Base-by-base conservation (phyloP, 768 basidiomycete species). In the Coprinopsis sp. region DNA sequence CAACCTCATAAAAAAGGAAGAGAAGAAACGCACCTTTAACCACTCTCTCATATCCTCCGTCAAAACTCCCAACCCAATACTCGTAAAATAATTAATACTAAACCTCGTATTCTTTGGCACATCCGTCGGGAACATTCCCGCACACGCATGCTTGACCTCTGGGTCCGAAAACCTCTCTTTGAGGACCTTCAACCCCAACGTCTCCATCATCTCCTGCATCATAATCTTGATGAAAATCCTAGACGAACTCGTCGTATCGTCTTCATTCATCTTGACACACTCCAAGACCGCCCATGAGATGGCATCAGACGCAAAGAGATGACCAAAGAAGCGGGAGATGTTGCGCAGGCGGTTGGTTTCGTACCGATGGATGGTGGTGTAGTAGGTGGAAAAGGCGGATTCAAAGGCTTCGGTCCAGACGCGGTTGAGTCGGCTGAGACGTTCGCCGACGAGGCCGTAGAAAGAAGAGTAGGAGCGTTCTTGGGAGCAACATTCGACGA, bases 401-500 rank as follows among this genome's bases (percentile, higher is more conserved):
- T 99, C 93, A 62, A 90, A 87, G 53, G 74, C 77, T 34, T 93
- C 91, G 49, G 86, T 88, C 94, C 95, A 99, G 14, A 91, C 77
- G 18, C 91, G 87, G 66, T 96, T 95, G 59, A 98, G 77, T 68
- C 96, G 94, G 70, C 88, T 86, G 70, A 99, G 93, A 18, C 96
- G 87, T 64, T 99, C 96, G 45, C 92, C 92, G 52, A 96, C 76
- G 18, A 98, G 81, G 11, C 96, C 96, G 59, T 94, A 99, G 74
- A 96, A 98, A n/a, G 78, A 88, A 2, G 90, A 91, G 65, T 97
- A 99, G 1, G 95, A 93, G 12, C 96, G 87, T 64, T 98, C 96
- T 71, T 99, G 96, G 2, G 96, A 98, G 64, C 96, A 98, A 87
- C 96, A 99, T 59, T 98, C 95, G 65, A 99, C 89, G 52, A 99